Evolutionary conservation across 192 early-diverging fungal species (phyloP).

Genomic region (Backusella psychrophila): DNA sequence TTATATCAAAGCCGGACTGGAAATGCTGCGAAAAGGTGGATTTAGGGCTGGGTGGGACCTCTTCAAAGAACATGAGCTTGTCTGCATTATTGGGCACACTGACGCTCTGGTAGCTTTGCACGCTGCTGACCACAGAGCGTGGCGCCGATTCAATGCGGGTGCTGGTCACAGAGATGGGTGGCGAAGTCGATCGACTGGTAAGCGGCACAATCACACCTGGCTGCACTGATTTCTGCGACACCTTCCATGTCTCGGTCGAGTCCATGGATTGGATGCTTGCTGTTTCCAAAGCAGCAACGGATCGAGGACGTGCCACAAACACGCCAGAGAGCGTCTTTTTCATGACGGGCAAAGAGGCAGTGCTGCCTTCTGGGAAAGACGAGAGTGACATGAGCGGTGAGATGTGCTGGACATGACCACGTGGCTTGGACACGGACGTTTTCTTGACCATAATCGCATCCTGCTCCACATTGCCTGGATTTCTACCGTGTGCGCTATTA

Average conservation of each 20-base stretch:
- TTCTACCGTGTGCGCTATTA: not conserved
- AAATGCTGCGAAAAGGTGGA: not conserved
- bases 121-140: too few species aligned
- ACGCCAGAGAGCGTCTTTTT: not conserved
- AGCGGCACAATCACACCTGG: not conserved
- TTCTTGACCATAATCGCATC: not conserved
- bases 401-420: not conserved
- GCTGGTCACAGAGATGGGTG: not conserved
- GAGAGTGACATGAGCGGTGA: not conserved
- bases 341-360: not conserved
- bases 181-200: not conserved
- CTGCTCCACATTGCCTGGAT: not conserved
- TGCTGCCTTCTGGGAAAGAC: not conserved
- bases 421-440: not conserved
- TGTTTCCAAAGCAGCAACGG: not conserved
- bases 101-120: not conserved
- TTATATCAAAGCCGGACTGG: not conserved
- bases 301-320: not conserved
- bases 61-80: not conserved
- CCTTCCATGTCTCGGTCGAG: not conserved
- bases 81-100: not conserved
- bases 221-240: not conserved
- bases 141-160: not conserved
- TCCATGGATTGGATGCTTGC: not conserved
- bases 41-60: not conserved